These are phyloP conservation scores for Cryptosporidium felis DNA, from an alignment of 169 alveolate genomes.

Conservation along the genomic window DNA sequence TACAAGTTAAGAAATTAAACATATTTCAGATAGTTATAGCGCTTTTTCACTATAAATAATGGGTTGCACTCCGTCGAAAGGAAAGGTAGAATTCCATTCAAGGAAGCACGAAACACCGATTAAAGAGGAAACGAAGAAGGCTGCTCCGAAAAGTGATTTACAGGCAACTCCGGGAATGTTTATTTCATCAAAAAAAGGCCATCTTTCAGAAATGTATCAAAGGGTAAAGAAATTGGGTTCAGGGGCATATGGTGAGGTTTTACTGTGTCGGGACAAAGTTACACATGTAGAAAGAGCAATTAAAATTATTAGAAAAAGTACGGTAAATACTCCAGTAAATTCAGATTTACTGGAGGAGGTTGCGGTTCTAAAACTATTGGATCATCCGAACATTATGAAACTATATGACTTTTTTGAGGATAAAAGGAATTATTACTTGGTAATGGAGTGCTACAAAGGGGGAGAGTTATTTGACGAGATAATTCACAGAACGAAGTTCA, in stretches of 20 bases:
- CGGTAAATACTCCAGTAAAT: conserved; percentile 41
- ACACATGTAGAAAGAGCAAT: conserved; percentile 84
- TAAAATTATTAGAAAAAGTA: conserved; percentile 83
- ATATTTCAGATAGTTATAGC: no score
- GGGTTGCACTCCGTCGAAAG: conserved; percentile 40
- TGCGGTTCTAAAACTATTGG: conserved; percentile 86
- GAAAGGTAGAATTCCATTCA: conserved; percentile 30
- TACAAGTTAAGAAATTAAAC: no score
- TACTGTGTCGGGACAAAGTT: conserved; percentile 80
- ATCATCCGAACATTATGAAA: conserved; percentile 95
- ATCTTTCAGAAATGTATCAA: conserved; percentile 81
- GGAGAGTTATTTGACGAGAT: conserved; percentile 93
- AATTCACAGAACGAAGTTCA: conserved; percentile 83
- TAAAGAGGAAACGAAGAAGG: neutral
- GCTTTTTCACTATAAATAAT: no score
- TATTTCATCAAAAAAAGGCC: conserved; percentile 73
- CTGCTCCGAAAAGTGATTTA: neutral
- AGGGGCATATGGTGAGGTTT: conserved; percentile 92
- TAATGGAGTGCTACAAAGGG: conserved; percentile 91
- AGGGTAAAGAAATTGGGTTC: conserved; percentile 87
- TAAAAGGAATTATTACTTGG: conserved; percentile 83
- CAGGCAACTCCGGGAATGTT: conserved; percentile 72
- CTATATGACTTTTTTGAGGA: conserved; percentile 91
- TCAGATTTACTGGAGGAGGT: conserved; percentile 83
- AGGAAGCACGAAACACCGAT: neutral